Evolutionary conservation across 2,329 filamentous ascomycete genomes (phyloP), one percentile per base, ranked within the genome.

Genomic region (Microthyrium microscopicum): DNA sequence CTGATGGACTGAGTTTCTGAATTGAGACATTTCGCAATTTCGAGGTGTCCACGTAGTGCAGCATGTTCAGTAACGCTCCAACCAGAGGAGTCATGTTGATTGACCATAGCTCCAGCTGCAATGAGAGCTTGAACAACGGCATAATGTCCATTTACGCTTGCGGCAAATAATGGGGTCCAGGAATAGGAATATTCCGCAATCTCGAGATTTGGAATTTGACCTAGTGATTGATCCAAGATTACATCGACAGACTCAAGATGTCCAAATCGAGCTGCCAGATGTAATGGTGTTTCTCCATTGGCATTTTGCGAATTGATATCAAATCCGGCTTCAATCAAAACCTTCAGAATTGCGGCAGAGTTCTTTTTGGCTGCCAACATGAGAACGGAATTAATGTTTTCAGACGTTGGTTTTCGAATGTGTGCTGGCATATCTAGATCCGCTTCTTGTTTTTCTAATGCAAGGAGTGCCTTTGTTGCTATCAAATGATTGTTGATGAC

Each of bases 41-140:
- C 64, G 43, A 95, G 68, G 51, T 98, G 85, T 0, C 89, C 89
- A 50, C 89, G 68, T 33, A 98, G 60, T 1, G 85, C 79, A 17
- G 89, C 87, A 52, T 98, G 89, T 50, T 98, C 89, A 50, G 77
- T 83, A 1, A 85, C 78, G 3, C 80, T 89, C 89, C 89, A 98
- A 6, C 87, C 87, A 28, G 84, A 94, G 1, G 77, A 78, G 52
- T 98, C 89, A 5, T 66, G 60, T 38, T 70, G 74, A 36, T 76
- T 73, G 3, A 83, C 58, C 38, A 91, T 72, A 0, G 83, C 82
- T 2, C 82, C 82, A 16, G 78, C 77, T 31, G 77, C 69, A 26
- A 92, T 68, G 4, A 98, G 64, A 17, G 89, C 62, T 47, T 84
- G 68, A 1, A 80, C 80, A 26, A 93, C 71, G 0, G 66, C 57